Percentiles rank a stretch among this genome's conserved stretches.
Conservation (phyloP, 805 yeast species). For the Candida boidinii region DNA sequence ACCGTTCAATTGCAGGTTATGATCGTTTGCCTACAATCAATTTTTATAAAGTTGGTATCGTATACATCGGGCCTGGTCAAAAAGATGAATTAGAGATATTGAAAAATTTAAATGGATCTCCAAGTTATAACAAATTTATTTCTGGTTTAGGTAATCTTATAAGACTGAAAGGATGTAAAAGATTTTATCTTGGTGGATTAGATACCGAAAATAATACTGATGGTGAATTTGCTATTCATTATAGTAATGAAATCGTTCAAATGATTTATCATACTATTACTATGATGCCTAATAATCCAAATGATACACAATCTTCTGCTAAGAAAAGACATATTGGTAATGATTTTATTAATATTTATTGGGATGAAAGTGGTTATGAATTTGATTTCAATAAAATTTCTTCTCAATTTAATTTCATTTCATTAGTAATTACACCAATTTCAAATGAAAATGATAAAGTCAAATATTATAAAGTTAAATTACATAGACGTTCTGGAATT, state of each 20-base stretch:
- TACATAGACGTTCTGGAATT: constrained; percentile 57
- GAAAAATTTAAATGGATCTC: constrained; percentile 56
- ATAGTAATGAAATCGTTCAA: constrained; percentile 67
- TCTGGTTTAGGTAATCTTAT: constrained; percentile 51
- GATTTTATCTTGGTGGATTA: constrained; percentile 67
- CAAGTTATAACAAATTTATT: constrained; percentile 51
- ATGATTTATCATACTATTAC: constrained; percentile 74
- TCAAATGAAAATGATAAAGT: constrained; percentile 2
- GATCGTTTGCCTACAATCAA: constrained; percentile 75
- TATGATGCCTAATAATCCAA: constrained; percentile 54
- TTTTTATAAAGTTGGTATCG: constrained; percentile 68
- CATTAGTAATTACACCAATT: constrained; percentile 63
- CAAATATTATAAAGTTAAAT: constrained; percentile 50
- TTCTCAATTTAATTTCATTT: constrained; percentile 78
- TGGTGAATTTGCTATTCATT: constrained; percentile 67
- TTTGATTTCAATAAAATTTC: constrained; percentile 64
- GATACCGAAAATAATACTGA: constrained; percentile 63
- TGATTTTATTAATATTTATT: constrained; percentile 71
- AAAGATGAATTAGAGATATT: constrained; percentile 54
- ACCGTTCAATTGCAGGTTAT: constrained; percentile 49
- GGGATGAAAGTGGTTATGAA: constrained; percentile 62
- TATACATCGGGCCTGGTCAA: constrained; percentile 69
- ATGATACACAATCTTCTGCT: constrained; percentile 35
- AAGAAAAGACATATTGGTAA: constrained; percentile 87
- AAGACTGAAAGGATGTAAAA: constrained; percentile 43